Conservation (phyloP, 768 basidiomycete species). For the Suillus sp. region DNA sequence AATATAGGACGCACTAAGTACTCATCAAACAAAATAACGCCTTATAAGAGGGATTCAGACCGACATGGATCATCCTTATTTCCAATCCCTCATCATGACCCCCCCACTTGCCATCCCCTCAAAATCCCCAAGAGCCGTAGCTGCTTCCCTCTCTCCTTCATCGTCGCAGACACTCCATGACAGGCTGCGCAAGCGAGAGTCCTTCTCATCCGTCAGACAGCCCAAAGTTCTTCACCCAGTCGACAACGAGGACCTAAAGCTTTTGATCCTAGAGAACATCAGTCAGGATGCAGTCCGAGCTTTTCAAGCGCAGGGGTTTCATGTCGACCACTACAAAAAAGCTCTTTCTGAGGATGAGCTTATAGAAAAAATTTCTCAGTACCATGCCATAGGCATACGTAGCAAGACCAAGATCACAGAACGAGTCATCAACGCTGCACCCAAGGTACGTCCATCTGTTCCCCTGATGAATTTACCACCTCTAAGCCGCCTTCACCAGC, state of each 20-base stretch:
- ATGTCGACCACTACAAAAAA: constrained; percentile 85
- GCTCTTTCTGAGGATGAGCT: constrained; percentile 95
- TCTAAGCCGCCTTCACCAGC: constrained; percentile 46
- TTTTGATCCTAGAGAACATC: constrained; percentile 95
- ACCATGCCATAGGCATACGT: constrained; percentile 95
- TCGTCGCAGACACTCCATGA: constrained; percentile 45
- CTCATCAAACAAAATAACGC: background rate
- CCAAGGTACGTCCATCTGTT: constrained; percentile 58
- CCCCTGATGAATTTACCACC: background rate
- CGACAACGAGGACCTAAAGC: constrained; percentile 76
- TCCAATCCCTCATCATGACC: constrained; percentile 42
- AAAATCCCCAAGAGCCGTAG: constrained; percentile 36
- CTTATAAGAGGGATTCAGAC: constrained; percentile 17
- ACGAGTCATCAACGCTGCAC: constrained; percentile 81
- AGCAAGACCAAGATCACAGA: constrained; percentile 97
- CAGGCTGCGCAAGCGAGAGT: constrained; percentile 43
- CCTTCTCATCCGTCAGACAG: constrained; percentile 43
- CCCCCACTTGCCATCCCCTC: constrained; percentile 46
- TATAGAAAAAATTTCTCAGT: constrained; percentile 74
- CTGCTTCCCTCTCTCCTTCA: constrained; percentile 57
- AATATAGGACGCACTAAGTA: constrained; percentile 5
- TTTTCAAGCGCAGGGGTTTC: constrained; percentile 82
- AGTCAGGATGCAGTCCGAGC: constrained; percentile 83
- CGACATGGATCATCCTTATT: constrained; percentile 20
- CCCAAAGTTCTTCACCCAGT: constrained; percentile 79